Evolutionary conservation across 2,329 filamentous ascomycete species (phyloP), one percentile per base, ranked within the genome.

Genomic region (Colletotrichum costaricense): DNA sequence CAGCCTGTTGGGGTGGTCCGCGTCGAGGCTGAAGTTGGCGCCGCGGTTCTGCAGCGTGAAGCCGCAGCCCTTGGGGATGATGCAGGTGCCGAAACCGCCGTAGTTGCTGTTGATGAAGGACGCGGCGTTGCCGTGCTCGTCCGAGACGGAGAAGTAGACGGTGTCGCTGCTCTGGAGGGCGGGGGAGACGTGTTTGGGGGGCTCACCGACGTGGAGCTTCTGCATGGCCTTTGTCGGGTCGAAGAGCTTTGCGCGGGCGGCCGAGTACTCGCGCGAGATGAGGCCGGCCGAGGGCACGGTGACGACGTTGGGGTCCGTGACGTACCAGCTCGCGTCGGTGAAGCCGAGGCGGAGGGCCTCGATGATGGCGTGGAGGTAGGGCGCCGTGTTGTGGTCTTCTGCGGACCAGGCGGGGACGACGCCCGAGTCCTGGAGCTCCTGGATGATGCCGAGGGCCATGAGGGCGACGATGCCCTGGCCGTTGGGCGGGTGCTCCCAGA

Each of bases 91-190:
- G 82, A 98, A 96, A 0, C 94, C 95, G 68, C 89, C 92, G 83
- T 95, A 98, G 86, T 96, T 97, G 83, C 93, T 95, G 88, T 98
- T 98, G 86, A 98, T 98, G 85, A 98, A 98, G 26, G 93, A 97
- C 66, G 97, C 95, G 42, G 93, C 96, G 82, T 98, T 98, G 67
- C 97, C 97, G 38, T 91, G 86, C 1, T 86, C 83, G 84, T 98
- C 97, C 0, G 95, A 93, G 12, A 93, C 93, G 69, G 93, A 92
- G 80, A 98, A 97, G 86, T 98, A 98, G 33, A 98, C 97, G 0
- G 97, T 98, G 82, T 99, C 97, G 81, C 93, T 94, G 83, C 93
- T 93, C 75, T 92, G 92, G 74, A 97, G 91, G 0, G 96, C 96
- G 0, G 95, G 95, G 1, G 81, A 94, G 2, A 77, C 70, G 42